Evolutionary conservation across 2,329 filamentous ascomycete species (phyloP).

Genomic region (Verticillium klebahnii): DNA sequence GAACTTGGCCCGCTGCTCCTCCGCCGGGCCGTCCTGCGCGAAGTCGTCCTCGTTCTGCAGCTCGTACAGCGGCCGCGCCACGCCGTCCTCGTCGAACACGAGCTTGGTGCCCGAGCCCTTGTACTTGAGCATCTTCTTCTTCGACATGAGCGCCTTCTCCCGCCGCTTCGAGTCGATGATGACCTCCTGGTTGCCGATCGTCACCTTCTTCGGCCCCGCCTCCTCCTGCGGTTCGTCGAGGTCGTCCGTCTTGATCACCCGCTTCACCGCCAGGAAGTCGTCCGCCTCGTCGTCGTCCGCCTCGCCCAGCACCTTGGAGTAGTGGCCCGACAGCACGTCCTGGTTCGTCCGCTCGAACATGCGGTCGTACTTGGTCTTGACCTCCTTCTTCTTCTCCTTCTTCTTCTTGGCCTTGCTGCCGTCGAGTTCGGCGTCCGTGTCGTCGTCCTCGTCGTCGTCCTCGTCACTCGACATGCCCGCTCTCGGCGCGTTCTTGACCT

Average conservation of each 20-base stretch:
- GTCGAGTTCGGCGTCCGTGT: constrained; percentile 32
- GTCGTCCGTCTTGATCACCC: constrained; percentile 71
- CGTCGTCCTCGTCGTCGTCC: constrained; percentile 44
- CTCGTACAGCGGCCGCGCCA: constrained; percentile 80
- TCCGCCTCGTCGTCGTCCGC: constrained; percentile 62
- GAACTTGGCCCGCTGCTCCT: constrained; percentile 72
- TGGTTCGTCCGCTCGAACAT: constrained; percentile 99
- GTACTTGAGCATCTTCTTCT: constrained; percentile 89
- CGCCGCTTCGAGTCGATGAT: constrained; percentile 91
- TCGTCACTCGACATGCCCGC: constrained; percentile 60
- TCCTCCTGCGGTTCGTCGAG: constrained; percentile 49
- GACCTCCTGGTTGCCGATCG: constrained; percentile 66
- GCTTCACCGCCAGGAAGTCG: constrained; percentile 86
- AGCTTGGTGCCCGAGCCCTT: constrained; percentile 82
- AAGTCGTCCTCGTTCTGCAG: constrained; percentile 84
- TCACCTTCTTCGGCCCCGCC: constrained; percentile 40
- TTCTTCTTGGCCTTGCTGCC: constrained; percentile 35
- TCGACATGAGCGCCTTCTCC: constrained; percentile 91
- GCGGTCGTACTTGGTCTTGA: constrained; percentile 91
- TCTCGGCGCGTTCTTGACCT: constrained; percentile 79
- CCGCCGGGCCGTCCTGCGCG: constrained; percentile 66
- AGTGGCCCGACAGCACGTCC: constrained; percentile 91
- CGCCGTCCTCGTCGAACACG: constrained; percentile 88
- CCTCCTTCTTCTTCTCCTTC: constrained; percentile 62
- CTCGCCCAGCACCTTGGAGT: constrained; percentile 69